Evolutionary conservation across 1,284 basidiomycete genomes (phyloP), one percentile per base, ranked within the genome.

Genomic region (Rhodotorula sp.): DNA sequence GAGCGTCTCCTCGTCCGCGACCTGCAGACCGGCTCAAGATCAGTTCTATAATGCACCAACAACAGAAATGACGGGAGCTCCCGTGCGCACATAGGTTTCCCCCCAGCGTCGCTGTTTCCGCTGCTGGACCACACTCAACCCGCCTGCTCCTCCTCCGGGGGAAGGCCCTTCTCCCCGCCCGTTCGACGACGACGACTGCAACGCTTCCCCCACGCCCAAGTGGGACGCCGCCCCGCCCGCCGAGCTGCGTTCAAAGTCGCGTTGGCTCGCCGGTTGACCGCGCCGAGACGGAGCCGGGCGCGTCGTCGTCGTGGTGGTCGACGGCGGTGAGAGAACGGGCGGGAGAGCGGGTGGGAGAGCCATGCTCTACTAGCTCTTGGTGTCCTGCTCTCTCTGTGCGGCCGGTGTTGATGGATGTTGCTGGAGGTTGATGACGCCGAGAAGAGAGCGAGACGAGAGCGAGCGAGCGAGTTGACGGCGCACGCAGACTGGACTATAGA

Each of bases 1-100:
- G 59, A 99, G 89, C 0, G 93, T 95, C 79, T 97, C 93, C 79
- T 97, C 95, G 75, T 93, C 90, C 2, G 64, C 56, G 8, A 66
- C 53, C 72, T 76, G n/a, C n/a, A n/a, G n/a, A n/a, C n/a, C n/a
- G n/a, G n/a, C n/a, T n/a, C n/a, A n/a, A n/a, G n/a, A n/a, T n/a
- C n/a, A n/a, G n/a, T n/a, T n/a, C n/a, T n/a, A n/a, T n/a, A n/a
- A n/a, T n/a, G n/a, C n/a, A n/a, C n/a, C n/a, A n/a, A n/a, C n/a
- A n/a, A n/a, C n/a, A n/a, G n/a, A n/a, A n/a, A n/a, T n/a, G n/a
- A n/a, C n/a, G n/a, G n/a, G n/a, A n/a, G n/a, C n/a, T n/a, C n/a
- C n/a, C n/a, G n/a, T n/a, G n/a, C n/a, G n/a, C n/a, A n/a, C n/a
- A 53, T 72, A 75, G 7, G 61, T 67, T 12, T 46, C 53, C 0